Evolutionary conservation across 75 land plant genomes (phyloP).

Genomic region (Ceratopteris richardii): DNA sequence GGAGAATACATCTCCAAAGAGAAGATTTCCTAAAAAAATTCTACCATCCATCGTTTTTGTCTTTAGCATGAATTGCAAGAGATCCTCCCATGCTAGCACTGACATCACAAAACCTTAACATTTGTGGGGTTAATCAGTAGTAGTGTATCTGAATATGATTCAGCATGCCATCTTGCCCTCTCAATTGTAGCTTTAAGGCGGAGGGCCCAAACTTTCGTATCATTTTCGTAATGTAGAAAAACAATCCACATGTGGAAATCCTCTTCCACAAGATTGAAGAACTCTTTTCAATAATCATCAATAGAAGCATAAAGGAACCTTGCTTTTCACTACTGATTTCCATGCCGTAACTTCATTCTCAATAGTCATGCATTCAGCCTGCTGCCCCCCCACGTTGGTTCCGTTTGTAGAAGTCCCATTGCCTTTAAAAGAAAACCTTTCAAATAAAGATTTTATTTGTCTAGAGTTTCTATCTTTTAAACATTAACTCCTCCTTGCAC

Average conservation of each 20-base stretch:
- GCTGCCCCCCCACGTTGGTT: conserved; percentile 71
- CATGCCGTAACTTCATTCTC: conserved; percentile 69
- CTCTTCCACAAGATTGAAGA: background rate
- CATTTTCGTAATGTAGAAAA: conserved; percentile 57
- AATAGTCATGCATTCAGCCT: conserved; percentile 70
- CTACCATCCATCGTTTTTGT: no score
- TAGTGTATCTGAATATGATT: conserved; percentile 76
- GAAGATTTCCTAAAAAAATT: no score
- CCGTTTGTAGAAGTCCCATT: no score
- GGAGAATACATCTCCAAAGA: no score
- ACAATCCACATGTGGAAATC: conserved; percentile 3
- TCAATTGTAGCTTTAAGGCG: conserved; percentile 93
- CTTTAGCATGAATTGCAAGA: no score
- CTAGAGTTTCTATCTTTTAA: no score
- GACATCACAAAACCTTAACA: no score
- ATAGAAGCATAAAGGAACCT: conserved; percentile 35
- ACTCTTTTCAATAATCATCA: background rate
- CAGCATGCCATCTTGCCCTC: conserved; percentile 77
- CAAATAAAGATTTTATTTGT: no score
- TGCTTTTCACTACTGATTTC: conserved; percentile 60
- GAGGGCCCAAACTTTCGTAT: conserved; percentile 67
- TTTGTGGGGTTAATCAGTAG: conserved; percentile 66
- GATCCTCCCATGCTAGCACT: no score
- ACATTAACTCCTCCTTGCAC: conserved; percentile 25
- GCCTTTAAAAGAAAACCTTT: no score